Evolutionary conservation across 352 stramenopile genomes (phyloP), one percentile per base, ranked within the genome.

Genomic region (Pythium guiyangense): DNA sequence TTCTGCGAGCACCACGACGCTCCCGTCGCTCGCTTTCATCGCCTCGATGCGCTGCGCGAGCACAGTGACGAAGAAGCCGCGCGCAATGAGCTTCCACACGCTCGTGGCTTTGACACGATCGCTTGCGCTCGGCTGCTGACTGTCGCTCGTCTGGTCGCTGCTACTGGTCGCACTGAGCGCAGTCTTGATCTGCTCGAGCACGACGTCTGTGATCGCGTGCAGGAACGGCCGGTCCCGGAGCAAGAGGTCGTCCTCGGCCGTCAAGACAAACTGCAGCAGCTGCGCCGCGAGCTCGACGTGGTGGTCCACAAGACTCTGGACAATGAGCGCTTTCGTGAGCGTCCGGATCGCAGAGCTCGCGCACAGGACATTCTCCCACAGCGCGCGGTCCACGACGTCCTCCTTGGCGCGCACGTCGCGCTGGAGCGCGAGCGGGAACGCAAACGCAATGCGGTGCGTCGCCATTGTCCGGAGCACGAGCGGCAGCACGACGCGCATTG

Each of bases 401-500:
- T 87, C 69, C 20, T 69, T 79, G 60, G 60, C 46, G 49, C 73
- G 74, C 6, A 66, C 53, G 22, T 86, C 73, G 5, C 61, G 66
- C 44, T 77, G 56, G 11, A 78, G 68, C 18, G 46, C 59, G 25
- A 53, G 37, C 4, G 73, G 57, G 47, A 83, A 80, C n/a, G 61
- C 57, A 57, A 71, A 78, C 17, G 76, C 71, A 11, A 86, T 60
- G 25, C 70, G 70, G 29, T 81, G 81, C 0, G 62, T 58, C 1
- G 73, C 60, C 76, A 92, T 90, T 0, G 72, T 72, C 18, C 81
- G 81, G 31, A 88, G 60, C 18, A 92, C 40, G 22, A 93, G 66
- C 22, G 85, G 85, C 22, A 95, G 57, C 15, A 85, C 74, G 3
- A 95, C 79, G 25, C 85, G 83, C 77, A 93, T 90, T 9, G 80